A percentile compares a stretch with the other conserved stretches of the same genome.
phyloP scores from a whole-genome alignment of 139 green algal species.

The Eudorina sp. region DNA sequence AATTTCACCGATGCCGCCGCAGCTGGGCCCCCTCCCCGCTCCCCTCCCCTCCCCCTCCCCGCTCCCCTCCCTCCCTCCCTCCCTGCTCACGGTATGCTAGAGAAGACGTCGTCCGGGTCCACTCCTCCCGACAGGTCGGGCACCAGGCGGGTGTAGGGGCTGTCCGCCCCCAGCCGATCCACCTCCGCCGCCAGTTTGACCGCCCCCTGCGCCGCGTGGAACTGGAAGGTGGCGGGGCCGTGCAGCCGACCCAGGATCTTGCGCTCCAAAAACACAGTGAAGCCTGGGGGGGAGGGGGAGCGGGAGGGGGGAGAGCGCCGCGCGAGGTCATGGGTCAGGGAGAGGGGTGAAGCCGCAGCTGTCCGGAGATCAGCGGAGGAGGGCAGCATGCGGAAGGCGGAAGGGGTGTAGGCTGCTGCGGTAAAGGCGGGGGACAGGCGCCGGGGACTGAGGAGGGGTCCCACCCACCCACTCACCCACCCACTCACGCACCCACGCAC shows the following conservation, averaged over 20 bases:
- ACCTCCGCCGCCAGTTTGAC: slow-evolving; percentile 59
- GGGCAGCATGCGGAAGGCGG: no score
- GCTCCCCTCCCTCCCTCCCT: neutral
- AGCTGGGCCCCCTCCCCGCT: slow-evolving; percentile 2
- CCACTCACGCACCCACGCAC: no score
- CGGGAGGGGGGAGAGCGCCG: neutral
- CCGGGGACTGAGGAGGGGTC: no score
- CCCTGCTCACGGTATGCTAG: slow-evolving; percentile 32
- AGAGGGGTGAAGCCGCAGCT: no score
- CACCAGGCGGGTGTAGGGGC: slow-evolving; percentile 72
- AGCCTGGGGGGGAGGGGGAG: slow-evolving; percentile 50
- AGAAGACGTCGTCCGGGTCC: slow-evolving; percentile 94
- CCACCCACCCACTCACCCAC: no score
- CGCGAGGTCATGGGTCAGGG: no score
- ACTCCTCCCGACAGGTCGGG: slow-evolving; percentile 70
- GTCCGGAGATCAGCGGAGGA: no score
- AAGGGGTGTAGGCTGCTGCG: no score
- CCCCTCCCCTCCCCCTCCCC: slow-evolving; percentile 71
- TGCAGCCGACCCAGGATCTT: slow-evolving; percentile 86
- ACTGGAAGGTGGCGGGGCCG: slow-evolving; percentile 68
- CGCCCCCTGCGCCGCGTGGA: slow-evolving; percentile 44
- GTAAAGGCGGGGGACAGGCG: no score
- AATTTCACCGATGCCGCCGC: no score
- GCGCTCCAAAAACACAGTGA: slow-evolving; percentile 88
- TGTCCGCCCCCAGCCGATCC: slow-evolving; percentile 57